phyloP scores from a whole-genome alignment of 192 early-diverging fungal species.

The Funneliformis mosseae region DNA sequence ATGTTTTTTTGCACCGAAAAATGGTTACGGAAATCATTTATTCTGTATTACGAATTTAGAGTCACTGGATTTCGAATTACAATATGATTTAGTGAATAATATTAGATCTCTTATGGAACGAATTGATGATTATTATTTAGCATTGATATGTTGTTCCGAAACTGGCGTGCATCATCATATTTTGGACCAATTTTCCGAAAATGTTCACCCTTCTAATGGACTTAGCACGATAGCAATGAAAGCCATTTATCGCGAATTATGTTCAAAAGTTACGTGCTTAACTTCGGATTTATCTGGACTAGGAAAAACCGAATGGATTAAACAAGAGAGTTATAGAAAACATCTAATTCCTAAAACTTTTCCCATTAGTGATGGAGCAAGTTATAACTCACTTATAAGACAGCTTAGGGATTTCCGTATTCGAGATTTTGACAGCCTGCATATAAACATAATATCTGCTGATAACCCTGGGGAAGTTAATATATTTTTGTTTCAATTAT shows the following conservation, averaged over 20 bases:
- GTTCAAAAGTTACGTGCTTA: conserved; percentile 23
- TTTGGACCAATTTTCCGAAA: conserved; percentile 34
- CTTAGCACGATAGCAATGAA: not conserved
- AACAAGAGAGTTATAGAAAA: not conserved
- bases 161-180: conserved; percentile 31
- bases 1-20: conserved; percentile 26
- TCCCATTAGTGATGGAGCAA: conserved; percentile 16
- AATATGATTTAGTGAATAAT: conserved; percentile 28
- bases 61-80: conserved; percentile 34
- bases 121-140: conserved; percentile 19
- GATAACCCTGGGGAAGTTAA: conserved; percentile 31
- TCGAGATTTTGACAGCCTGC: not conserved
- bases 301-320: conserved; percentile 36
- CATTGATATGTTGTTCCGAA: conserved; percentile 34
- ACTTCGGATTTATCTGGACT: conserved; percentile 30
- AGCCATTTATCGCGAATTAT: conserved; percentile 18
- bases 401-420: not conserved
- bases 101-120: not conserved
- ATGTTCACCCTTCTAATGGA: conserved; percentile 10
- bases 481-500: conserved; percentile 35
- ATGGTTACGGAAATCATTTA: conserved; percentile 24
- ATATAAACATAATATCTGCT: conserved; percentile 30
- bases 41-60: conserved; percentile 37
- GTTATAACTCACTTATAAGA: not conserved
- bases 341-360: conserved; percentile 11